Conservation (phyloP, 2,329 filamentous ascomycete genomes). For the Colletotrichum sp. region DNA sequence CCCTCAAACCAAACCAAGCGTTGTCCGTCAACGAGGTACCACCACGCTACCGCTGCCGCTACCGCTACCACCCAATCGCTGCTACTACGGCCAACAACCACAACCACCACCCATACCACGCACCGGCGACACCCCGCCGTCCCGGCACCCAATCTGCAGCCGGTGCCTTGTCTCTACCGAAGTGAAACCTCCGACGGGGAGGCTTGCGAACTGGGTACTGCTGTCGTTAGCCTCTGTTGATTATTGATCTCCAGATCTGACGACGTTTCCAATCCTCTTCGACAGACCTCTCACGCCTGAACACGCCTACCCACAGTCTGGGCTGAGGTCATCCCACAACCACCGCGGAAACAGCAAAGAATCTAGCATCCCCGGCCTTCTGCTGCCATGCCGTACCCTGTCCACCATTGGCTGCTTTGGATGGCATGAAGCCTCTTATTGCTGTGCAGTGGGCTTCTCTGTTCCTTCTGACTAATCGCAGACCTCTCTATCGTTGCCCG, state of each 20-base stretch:
- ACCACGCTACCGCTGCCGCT: not conserved
- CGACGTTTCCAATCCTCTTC: not conserved
- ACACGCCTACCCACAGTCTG: not conserved
- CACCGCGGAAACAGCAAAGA: not conserved
- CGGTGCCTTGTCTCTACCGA: slow-evolving; percentile 18
- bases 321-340: not conserved
- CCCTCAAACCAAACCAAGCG: not conserved
- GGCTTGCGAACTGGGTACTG: not conserved
- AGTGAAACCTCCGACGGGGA: slow-evolving; percentile 19
- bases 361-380: not conserved
- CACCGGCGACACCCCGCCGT: slow-evolving; percentile 3
- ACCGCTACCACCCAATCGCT: not conserved
- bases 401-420: not conserved
- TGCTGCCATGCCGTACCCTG: not conserved
- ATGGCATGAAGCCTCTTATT: slow-evolving; percentile 10
- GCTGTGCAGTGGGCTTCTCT: not conserved
- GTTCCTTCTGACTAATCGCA: slow-evolving; percentile 9
- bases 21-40: not conserved
- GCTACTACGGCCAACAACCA: not conserved
- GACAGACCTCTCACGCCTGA: not conserved
- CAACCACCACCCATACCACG: not conserved
- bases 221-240: not conserved
- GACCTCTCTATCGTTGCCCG: slow-evolving; percentile 2
- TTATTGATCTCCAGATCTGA: not conserved
- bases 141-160: slow-evolving; percentile 16